Evolutionary conservation across 2,329 filamentous ascomycete species (phyloP).

Genomic region (Cucurbitaria berberidis): DNA sequence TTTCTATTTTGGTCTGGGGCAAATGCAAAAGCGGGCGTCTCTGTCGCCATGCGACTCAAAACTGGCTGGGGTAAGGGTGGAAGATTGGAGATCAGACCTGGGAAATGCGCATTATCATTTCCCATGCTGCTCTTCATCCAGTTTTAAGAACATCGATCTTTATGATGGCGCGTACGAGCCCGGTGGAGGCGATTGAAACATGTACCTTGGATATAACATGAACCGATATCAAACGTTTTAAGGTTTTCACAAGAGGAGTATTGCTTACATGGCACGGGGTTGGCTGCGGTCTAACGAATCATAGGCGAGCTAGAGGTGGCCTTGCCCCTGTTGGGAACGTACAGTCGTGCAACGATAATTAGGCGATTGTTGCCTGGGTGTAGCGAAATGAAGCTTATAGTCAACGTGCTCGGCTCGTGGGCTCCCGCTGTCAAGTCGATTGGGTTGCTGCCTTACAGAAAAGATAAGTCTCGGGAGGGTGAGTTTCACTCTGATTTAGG

Average conservation of each 20-base stretch:
- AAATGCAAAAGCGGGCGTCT: background rate
- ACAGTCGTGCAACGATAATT: background rate
- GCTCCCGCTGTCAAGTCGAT: constrained; percentile 17
- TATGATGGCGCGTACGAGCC: background rate
- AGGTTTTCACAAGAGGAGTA: background rate
- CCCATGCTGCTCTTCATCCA: constrained; percentile 11
- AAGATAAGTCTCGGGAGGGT: too few relatives aligned
- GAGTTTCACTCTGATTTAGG: background rate
- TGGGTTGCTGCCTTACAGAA: background rate
- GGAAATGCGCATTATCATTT: constrained; percentile 13
- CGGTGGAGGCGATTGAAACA: constrained; percentile 1
- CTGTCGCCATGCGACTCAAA: constrained; percentile 3
- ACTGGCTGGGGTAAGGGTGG: background rate
- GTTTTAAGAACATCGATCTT: background rate
- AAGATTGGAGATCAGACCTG: background rate
- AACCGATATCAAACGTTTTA: background rate
- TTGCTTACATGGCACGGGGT: background rate
- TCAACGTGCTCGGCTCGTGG: constrained; percentile 9
- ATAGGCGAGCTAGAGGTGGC: background rate
- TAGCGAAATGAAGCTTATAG: background rate
- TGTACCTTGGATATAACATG: background rate
- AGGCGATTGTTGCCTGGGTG: background rate
- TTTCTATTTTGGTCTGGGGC: constrained; percentile 16
- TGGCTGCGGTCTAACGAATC: background rate
- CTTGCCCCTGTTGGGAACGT: background rate